Conservation (phyloP, 768 basidiomycete genomes). For the Chalciporus pseudorubinellus region DNA sequence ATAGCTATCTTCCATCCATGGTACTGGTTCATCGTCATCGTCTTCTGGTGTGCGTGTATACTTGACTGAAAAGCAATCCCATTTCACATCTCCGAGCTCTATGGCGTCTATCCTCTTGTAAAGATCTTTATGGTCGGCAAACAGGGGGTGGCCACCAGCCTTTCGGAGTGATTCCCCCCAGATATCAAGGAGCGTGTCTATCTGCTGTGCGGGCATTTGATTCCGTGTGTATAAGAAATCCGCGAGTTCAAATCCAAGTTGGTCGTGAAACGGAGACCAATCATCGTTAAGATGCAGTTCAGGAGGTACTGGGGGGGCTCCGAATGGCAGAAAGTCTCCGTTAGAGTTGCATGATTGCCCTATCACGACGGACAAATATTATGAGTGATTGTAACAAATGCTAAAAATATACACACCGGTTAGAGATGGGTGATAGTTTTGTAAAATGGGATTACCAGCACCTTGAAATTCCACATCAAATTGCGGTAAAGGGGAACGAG, state of each 20-base stretch:
- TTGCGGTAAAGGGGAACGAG: no score
- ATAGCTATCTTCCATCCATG: background rate
- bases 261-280: constrained; percentile 19
- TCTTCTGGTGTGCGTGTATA: constrained; percentile 17
- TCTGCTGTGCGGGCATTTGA: constrained; percentile 22
- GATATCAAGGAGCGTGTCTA: constrained; percentile 20
- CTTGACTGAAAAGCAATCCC: constrained; percentile 31
- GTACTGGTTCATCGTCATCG: background rate
- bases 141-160: background rate
- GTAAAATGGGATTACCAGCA: no score
- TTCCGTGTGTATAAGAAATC: constrained; percentile 19
- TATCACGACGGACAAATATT: no score
- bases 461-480: no score
- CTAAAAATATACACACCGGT: no score
- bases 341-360: no score
- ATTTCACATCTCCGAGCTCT: constrained; percentile 34
- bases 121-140: background rate
- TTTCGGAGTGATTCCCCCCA: constrained; percentile 12
- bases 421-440: no score
- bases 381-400: no score
- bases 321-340: no score
- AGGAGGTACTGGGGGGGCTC: no score
- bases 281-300: background rate
- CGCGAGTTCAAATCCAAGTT: constrained; percentile 17
- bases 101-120: constrained; percentile 34